Evolutionary conservation across 2,329 filamentous ascomycete genomes (phyloP), one percentile per base, ranked within the genome.

Genomic region (Claviceps pazoutovae): DNA sequence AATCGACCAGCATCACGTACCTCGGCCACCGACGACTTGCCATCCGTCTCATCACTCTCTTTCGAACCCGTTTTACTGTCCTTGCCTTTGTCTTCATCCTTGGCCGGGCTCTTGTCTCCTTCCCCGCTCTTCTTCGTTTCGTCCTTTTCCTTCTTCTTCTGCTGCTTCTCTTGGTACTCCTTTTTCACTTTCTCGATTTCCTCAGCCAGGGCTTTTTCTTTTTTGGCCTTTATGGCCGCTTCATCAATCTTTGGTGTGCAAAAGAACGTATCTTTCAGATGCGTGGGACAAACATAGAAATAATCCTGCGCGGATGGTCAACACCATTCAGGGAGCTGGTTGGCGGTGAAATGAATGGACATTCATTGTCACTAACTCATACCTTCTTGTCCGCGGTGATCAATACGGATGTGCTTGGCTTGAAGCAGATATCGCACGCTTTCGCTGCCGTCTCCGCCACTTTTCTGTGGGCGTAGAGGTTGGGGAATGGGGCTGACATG

Each of bases 371-470:
- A 16, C 38, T 19, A 49, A 37, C 26, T 54, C 59, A 56, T 61
- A 93, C 90, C 80, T 91, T 93, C 62, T 88, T 90, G 61, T 94
- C 89, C 0, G 86, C 80, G 8, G 89, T 94, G 59, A 95, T 87
- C 51, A 98, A 74, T 17, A 97, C 91, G 57, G 84, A 94, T 6
- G 83, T 81, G 54, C 84, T 88, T 8, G 86, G 85, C 68, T 93
- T 95, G 73, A 84, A 94, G 74, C 93, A 97, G 56, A 97, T 81
- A 67, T 88, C 85, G 68, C 93, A 98, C 48, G 87, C 75, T 68
- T 87, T 95, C 13, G 87, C 78, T 1, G 84, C 78, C n/a, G 81
- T 78, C 34, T 95, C 88, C 13, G 89, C 89, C 38, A 97, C 91
- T 59, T 82, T 87, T 48, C 91, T 86, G 57, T 90, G 85, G 56